Evolutionary conservation across 352 stramenopile genomes (phyloP), one percentile per base, ranked within the genome.

Genomic region (Plasmopara halstedii): DNA sequence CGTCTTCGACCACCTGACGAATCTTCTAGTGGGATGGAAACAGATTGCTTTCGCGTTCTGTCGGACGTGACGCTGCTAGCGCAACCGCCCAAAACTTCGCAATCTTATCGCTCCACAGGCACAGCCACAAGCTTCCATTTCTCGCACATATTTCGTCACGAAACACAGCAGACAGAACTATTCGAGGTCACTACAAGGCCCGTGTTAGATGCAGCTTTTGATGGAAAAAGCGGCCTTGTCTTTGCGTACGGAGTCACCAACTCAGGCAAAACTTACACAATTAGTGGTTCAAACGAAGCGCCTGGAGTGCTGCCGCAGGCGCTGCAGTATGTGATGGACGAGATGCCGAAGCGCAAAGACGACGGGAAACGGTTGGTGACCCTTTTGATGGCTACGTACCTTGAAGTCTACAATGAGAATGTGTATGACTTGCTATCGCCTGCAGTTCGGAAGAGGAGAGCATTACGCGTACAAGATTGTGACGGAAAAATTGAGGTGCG

Each of bases 401-500:
- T 99, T 14, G 95, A 99, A 64, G 96, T 99, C 48, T 99, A 99
- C 78, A 98, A 99, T 56, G 95, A 99, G 50, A 93, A 98, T 37
- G 81, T 99, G 13, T 98, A 94, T 61, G 96, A 99, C 64, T 62
- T 99, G 22, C 63, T 98, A 31, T 69, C 80, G 4, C 53, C 72
- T 4, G 61, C 75, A 13, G 50, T 69, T 31, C 55, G 67, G 14
- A 88, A 80, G 53, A 71, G 79, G 10, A 65, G 71, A 25, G 74
- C 74, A 38, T 43, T 93, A 22, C 62, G 77, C n/a, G 56, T 93
- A 7, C 77, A 91, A 40, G 83, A 91, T 49, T 83, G 80, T 22
- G 80, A 95, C 6, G 89, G 89, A 2, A 83, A 86, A 40, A 88
- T 96, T 33, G 74, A 96, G 42, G 86, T 96, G 13, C 64, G 81